Conservation (phyloP, 2,329 filamentous ascomycete species). For the Leptodontidium sp. region DNA sequence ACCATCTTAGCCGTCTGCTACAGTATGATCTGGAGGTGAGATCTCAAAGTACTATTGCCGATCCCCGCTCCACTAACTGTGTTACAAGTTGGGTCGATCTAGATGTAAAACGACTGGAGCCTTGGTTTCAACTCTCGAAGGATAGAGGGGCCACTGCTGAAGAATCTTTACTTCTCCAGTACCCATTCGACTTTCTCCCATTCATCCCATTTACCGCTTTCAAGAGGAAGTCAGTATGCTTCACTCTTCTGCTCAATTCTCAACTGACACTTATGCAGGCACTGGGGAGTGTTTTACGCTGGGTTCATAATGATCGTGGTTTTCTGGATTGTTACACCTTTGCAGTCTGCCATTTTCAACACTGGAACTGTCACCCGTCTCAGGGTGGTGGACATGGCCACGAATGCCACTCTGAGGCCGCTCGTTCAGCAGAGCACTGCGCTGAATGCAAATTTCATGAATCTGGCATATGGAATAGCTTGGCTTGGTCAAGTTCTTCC, state of each 20-base stretch:
- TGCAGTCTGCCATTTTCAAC: constrained; percentile 63
- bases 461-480: constrained; percentile 55
- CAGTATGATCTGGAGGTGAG: constrained; percentile 58
- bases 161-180: constrained; percentile 60
- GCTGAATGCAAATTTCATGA: constrained; percentile 51
- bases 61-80: too few species aligned
- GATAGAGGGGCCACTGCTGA: constrained; percentile 51
- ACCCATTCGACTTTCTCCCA: constrained; percentile 59
- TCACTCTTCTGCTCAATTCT: too few species aligned
- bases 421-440: constrained; percentile 42
- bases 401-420: constrained; percentile 43
- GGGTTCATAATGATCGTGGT: constrained; percentile 59
- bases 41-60: too few species aligned
- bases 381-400: constrained; percentile 24
- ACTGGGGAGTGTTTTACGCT: constrained; percentile 61
- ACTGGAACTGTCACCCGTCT: constrained; percentile 45
- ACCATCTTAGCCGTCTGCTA: constrained; percentile 64
- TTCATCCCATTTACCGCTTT: constrained; percentile 53
- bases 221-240: constrained; percentile 41
- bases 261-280: too few species aligned
- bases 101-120: constrained; percentile 65
- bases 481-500: constrained; percentile 57
- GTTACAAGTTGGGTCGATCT: constrained; percentile 68
- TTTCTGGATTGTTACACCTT: constrained; percentile 62
- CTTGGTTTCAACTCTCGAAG: constrained; percentile 65